Base-by-base conservation (phyloP, 768 basidiomycete species). In the Pluteus cervinus region DNA sequence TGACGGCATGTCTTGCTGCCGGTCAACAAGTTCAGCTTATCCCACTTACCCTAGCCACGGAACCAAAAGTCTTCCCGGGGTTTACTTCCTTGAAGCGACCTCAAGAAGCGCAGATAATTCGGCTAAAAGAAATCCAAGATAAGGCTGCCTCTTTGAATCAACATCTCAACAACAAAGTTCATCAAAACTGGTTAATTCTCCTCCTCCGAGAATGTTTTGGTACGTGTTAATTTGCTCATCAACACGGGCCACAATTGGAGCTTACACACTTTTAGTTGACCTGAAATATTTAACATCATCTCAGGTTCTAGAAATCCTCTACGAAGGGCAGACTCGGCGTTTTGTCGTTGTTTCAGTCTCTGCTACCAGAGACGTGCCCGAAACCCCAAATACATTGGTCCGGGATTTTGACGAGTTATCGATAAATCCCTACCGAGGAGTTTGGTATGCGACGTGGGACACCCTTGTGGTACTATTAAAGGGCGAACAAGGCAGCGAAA, bases 171-270 rank as follows among this genome's bases (percentile, higher is more conserved):
- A 41, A 50, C 1, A 46, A 51, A 22, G 73, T 73, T 48, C 61
- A 61, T 32, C 61, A 63, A 39, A 75, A 86, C 51, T 90, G 87
- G 87, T 70, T 90, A 7, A 53, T 58, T 26, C 62, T 88, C 7
- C 59, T 81, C 15, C 54, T 85, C 37, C 74, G 78, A 39, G 87
- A 90, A 60, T 52, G 67, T 26, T 63, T 90, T 37, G 79, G 87
- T 86, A 41, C 31, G 75, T 55, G 20, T 31, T 17, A 11, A 7
- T 11, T 35, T 36, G 55, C 26, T 39, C 30, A n/a, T n/a, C n/a
- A n/a, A n/a, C n/a, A 34, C 40, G 43, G 36, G 41, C 33, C 21
- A 33, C 29, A 39, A 45, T 32, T 43, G 28, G 34, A 36, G 21
- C 42, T 44, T 14, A 45, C 44, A 16, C 41, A 22, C 24, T 32